Evolutionary conservation across 2,329 filamentous ascomycete species (phyloP), one percentile per base, ranked within the genome.

Genomic region (Colletotrichum agaves): DNA sequence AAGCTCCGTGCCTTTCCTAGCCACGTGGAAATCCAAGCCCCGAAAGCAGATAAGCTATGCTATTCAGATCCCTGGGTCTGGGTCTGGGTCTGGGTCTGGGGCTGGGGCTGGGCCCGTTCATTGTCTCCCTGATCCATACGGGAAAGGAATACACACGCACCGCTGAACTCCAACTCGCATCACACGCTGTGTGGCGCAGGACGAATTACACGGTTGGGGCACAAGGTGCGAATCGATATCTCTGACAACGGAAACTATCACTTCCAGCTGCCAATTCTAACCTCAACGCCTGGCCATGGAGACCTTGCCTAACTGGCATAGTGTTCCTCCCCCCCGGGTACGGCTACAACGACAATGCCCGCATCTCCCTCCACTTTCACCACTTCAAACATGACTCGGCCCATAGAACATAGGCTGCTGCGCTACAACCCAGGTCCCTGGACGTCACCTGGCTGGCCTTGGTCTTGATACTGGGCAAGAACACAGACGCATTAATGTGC

Each of bases 1-100:
- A 67, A 63, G 46, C 64, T 63, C 60, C 52, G 60, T 67, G 64
- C 61, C 52, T 67, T 21, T 41, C 21, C 52, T 46, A 44, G 61
- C 64, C 64, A 67, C 64, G 64, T 67, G 64, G 64, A 39, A 13
- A n/a, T 46, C 8, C 33, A 52, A 37, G 37, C 49, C 50, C 52
- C 31, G 53, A 67, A 63, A 58, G 44, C 52, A 67, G 60, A 63
- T 63, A 67, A 53, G 53, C 64, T 67, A 63, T 59, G 37, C 60
- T 53, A 39, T 39, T 63, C 60, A 63, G 60, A 63, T 67, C 60
- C 53, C 61, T 63, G 60, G 60, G 53, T 53, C 60, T 41, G 52
- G 64, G 52, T 39, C 52, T 37, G 44, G 46, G 21, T 13, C 23
- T 5, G 23, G 60, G 53, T 53, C 60, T 41, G 52, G 64, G 52